A percentile compares a stretch with the other conserved stretches of the same genome.
Evolutionary conservation across 345 rosid genomes (phyloP).

Genomic region (Clausena lansium): DNA sequence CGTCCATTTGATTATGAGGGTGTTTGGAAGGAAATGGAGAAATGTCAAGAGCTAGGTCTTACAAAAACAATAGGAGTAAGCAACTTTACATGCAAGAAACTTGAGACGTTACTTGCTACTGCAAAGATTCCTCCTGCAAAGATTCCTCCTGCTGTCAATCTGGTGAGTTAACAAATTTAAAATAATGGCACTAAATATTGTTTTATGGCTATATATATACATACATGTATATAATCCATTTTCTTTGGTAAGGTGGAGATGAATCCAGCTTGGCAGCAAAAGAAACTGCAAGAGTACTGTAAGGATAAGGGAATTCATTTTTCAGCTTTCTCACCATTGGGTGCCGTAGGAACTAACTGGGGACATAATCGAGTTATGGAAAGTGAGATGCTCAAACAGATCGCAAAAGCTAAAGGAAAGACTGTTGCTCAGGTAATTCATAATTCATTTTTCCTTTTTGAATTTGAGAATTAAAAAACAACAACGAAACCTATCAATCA

Average conservation of each 20-base stretch:
- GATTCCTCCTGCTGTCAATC: slow-evolving; percentile 39
- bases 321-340: slow-evolving; percentile 37
- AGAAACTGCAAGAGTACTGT: slow-evolving; percentile 28
- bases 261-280: slow-evolving; percentile 37
- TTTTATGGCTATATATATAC: too few species aligned
- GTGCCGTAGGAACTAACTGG: slow-evolving; percentile 33
- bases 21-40: slow-evolving; percentile 47
- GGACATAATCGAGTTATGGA: slow-evolving; percentile 33
- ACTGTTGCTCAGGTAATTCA: slow-evolving; percentile 30
- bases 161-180: slow-evolving; percentile 13
- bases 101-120: slow-evolving; percentile 26
- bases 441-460: too few species aligned
- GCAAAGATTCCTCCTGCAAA: slow-evolving; percentile 33
- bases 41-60: slow-evolving; percentile 31
- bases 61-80: slow-evolving; percentile 38
- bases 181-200: too few species aligned
- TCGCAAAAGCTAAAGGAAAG: slow-evolving; percentile 30
- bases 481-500: too few species aligned
- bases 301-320: slow-evolving; percentile 25
- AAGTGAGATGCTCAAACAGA: slow-evolving; percentile 22
- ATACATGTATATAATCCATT: not conserved
- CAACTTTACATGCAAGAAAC: slow-evolving; percentile 37
- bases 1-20: slow-evolving; percentile 19
- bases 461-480: too few species aligned
- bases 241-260: slow-evolving; percentile 32